Percentiles rank a stretch among this genome's conserved stretches.
Evolutionary conservation across 75 land plant species (phyloP).

Genomic region (Cryptomeria japonica): DNA sequence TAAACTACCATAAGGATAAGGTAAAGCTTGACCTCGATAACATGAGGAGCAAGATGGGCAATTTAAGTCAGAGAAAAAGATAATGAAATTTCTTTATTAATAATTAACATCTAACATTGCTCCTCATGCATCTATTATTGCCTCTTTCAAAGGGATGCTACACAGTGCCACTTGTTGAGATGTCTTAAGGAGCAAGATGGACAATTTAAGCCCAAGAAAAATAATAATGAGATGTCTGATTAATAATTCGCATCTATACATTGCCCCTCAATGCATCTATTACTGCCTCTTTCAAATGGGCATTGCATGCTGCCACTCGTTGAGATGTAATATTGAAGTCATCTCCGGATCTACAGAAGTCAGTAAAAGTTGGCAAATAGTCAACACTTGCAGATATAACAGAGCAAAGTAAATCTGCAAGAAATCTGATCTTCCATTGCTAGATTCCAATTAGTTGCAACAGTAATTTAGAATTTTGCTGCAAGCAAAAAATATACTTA

Average conservation of each 20-base stretch:
- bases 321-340: slow-evolving; percentile 69
- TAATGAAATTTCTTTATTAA: background rate
- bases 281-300: slow-evolving; percentile 65
- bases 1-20: background rate
- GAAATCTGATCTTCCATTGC: background rate
- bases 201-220: background rate
- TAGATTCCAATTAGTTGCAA: background rate
- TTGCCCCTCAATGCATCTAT: slow-evolving; percentile 47
- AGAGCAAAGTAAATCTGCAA: slow-evolving; percentile 2
- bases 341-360: slow-evolving; percentile 63
- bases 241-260: background rate
- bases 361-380: background rate
- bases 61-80: background rate
- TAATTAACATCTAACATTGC: background rate
- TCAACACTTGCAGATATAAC: background rate
- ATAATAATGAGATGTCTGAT: background rate
- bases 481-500: slow-evolving; percentile 38
- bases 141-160: slow-evolving; percentile 67
- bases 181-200: slow-evolving; percentile 5
- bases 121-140: slow-evolving; percentile 57
- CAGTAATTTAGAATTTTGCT: background rate
- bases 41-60: background rate
- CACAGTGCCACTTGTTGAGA: slow-evolving; percentile 71
- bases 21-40: background rate
- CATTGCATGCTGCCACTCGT: slow-evolving; percentile 85